These are phyloP conservation scores for Mortierella sp. DNA, from an alignment of 371 early-diverging fungal genomes.

Conservation along the genomic window DNA sequence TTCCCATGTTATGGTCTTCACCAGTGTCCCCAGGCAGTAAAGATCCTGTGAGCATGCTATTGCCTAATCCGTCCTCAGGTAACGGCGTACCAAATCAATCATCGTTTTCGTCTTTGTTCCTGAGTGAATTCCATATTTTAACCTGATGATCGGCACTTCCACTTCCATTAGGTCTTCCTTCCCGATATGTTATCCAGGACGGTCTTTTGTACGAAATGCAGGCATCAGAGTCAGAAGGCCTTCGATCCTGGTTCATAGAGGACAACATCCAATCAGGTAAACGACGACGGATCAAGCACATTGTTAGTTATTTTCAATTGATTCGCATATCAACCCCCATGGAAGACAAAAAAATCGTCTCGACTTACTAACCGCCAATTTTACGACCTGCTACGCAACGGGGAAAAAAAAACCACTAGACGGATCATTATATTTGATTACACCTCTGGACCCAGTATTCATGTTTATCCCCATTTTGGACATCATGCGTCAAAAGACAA, in stretches of 20 bases:
- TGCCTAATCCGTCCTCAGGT: conserved; percentile 51
- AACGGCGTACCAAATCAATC: conserved; percentile 14
- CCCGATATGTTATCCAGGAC: conserved; percentile 46
- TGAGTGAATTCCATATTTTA: not conserved
- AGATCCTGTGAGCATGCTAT: conserved; percentile 32
- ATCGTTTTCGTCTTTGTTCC: no score
- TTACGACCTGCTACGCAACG: no score
- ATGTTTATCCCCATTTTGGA: conserved; percentile 52
- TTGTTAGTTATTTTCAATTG: no score
- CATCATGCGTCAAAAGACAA: conserved; percentile 30
- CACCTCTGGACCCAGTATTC: conserved; percentile 46
- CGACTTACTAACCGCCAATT: no score
- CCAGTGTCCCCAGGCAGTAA: conserved; percentile 10
- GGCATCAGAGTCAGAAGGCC: conserved; percentile 35
- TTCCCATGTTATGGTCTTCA: no score
- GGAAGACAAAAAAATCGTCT: no score
- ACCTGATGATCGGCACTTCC: not conserved
- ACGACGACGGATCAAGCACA: no score
- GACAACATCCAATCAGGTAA: conserved; percentile 49
- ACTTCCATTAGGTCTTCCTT: conserved; percentile 27
- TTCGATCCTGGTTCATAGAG: conserved; percentile 46
- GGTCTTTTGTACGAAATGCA: conserved; percentile 44
- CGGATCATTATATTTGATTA: conserved; percentile 45
- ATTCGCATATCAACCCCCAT: no score
- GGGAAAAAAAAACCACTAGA: no score